A percentile compares a stretch with the other conserved stretches of the same genome.
phyloP scores from a whole-genome alignment of 2,329 filamentous ascomycete genomes.

The Paraconiothyrium sp. region DNA sequence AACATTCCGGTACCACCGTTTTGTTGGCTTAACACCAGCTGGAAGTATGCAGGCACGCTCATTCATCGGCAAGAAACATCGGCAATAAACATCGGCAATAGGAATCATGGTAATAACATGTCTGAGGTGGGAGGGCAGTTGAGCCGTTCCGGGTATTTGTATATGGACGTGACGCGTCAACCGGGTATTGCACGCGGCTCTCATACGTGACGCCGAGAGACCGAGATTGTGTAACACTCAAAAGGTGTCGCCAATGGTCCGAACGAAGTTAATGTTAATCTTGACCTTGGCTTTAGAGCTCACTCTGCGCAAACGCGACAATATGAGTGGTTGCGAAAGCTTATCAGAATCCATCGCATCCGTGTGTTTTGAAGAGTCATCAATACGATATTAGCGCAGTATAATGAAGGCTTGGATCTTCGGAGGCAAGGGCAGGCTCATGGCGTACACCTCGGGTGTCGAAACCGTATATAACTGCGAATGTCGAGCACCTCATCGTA shows the following conservation, averaged over 20 bases:
- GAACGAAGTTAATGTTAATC: neutral
- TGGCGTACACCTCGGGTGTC: neutral
- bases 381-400: neutral
- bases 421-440: neutral
- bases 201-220: neutral
- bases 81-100: neutral
- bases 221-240: slow-evolving; percentile 2
- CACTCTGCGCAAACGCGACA: neutral
- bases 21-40: too few species aligned
- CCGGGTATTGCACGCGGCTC: neutral
- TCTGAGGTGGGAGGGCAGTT: neutral
- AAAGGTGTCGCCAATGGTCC: neutral
- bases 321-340: neutral
- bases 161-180: slow-evolving; percentile 5
- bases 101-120: neutral
- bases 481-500: neutral
- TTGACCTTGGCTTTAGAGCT: neutral
- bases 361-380: neutral
- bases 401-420: neutral
- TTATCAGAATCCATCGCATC: neutral
- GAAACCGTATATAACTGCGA: neutral
- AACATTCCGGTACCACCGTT: too few species aligned
- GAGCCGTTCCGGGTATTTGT: neutral
- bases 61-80: neutral
- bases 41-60: neutral